Evolutionary conservation across 352 stramenopile genomes (phyloP).

Genomic region (Globisporangium cystogenes): DNA sequence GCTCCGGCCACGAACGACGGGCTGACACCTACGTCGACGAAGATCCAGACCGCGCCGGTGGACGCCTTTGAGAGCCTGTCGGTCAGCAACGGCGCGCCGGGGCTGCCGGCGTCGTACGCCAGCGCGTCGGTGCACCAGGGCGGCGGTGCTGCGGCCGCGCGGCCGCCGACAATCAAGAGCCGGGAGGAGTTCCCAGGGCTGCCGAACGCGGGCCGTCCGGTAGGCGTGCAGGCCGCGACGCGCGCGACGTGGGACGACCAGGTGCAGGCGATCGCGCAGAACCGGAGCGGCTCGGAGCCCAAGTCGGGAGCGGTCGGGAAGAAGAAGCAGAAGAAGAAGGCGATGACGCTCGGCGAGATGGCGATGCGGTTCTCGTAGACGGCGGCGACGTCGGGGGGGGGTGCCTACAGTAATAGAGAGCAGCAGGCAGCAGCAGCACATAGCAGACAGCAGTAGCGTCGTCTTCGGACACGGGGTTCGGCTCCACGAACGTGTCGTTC

Average conservation of each 20-base stretch:
- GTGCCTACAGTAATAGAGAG: neutral
- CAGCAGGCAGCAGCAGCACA: slow-evolving; percentile 2
- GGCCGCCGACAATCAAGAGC: slow-evolving; percentile 42
- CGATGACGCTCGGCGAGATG: slow-evolving; percentile 71
- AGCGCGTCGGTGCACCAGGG: slow-evolving; percentile 23
- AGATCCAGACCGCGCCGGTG: slow-evolving; percentile 52
- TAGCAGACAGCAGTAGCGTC: no score
- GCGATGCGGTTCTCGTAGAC: slow-evolving; percentile 74
- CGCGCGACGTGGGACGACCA: slow-evolving; percentile 81
- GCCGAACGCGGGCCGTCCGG: slow-evolving; percentile 39
- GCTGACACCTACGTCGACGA: slow-evolving; percentile 40
- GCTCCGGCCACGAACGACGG: slow-evolving; percentile 17
- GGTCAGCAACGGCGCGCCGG: slow-evolving; percentile 18
- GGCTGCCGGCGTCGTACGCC: slow-evolving; percentile 27
- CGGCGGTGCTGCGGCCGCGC: neutral
- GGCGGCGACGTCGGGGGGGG: slow-evolving; percentile 3
- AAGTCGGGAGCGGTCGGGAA: slow-evolving; percentile 27
- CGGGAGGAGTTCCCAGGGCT: slow-evolving; percentile 66
- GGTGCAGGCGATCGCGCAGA: slow-evolving; percentile 65
- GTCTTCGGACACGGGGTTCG: neutral
- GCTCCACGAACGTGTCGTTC: neutral
- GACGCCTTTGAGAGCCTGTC: slow-evolving; percentile 45
- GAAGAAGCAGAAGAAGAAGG: slow-evolving; percentile 86
- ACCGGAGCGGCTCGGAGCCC: slow-evolving; percentile 20
- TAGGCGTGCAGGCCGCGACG: slow-evolving; percentile 71